These are phyloP conservation scores for Marvania coccoides DNA, from an alignment of 139 green algal genomes.

Conservation along the genomic window DNA sequence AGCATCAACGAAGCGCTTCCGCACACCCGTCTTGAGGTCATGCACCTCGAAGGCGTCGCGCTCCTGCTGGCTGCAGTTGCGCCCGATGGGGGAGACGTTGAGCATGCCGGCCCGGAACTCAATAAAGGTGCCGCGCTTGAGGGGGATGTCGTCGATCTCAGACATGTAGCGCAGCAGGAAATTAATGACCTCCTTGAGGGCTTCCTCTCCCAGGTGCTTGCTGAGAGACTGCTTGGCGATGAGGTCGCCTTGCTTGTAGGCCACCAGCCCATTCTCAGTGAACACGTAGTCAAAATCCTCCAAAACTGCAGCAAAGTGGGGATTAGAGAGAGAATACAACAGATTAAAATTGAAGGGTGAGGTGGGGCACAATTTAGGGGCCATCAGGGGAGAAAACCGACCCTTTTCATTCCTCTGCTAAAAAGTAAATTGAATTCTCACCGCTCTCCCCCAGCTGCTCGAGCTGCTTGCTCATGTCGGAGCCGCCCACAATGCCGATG, in stretches of 20 bases:
- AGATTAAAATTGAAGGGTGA: neutral
- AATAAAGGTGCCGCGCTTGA: conserved; percentile 98
- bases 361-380: neutral
- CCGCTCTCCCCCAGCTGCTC: conserved; percentile 90
- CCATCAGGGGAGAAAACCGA: neutral
- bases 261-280: conserved; percentile 94
- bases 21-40: conserved; percentile 64
- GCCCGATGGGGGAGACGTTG: conserved; percentile 93
- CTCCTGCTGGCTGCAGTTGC: conserved; percentile 97
- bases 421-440: conserved; percentile 32
- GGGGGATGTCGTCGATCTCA: conserved; percentile 91
- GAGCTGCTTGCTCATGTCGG: conserved; percentile 90
- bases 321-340: neutral
- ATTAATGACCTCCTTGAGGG: conserved; percentile 87
- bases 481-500: conserved; percentile 95
- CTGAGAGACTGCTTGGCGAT: conserved; percentile 53
- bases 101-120: conserved; percentile 99
- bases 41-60: conserved; percentile 91
- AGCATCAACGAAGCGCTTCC: conserved; percentile 77
- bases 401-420: neutral
- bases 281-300: conserved; percentile 92
- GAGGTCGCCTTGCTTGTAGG: conserved; percentile 75
- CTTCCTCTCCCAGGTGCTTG: conserved; percentile 66
- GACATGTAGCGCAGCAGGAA: conserved; percentile 76
- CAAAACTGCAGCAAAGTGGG: conserved; percentile 44